Evolutionary conservation across 108 stramenopile genomes (phyloP), one percentile per base, ranked within the genome.

Genomic region (Cyclotella baltica): DNA sequence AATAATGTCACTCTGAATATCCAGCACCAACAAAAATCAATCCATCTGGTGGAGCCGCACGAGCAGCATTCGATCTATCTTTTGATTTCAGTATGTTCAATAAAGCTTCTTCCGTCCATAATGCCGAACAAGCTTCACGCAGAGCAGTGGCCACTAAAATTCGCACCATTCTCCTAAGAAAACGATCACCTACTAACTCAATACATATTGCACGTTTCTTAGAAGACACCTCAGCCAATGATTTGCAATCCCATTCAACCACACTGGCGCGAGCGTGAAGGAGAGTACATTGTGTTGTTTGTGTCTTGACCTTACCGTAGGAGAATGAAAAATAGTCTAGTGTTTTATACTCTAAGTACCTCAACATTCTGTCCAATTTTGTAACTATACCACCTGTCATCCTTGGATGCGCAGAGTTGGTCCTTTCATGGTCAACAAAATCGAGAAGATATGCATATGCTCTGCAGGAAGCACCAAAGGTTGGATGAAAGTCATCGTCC

Each of bases 161-260:
- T 27, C 92, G 89, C 5, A 93, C 89, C 90, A 90, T 90, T 3
- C 92, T 81, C 18, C 92, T 88, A 59, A 93, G 85, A 69, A 93
- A 93, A 56, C 92, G 85, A 81, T 91, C 70, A 28, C 89, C 92
- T 19, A 89, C 87, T 31, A 93, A 55, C 57, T 91, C 87, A 55
- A 93, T 87, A 58, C 88, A 90, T 13, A 93, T 38, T 28, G 88
- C 88, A 63, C 55, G 55, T 37, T 55, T 59, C 48, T 56, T 20
- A 40, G 62, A 20, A n/a, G 11, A 10, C 13, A 20, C 40, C 29
- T 40, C 23, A 47, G 62, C 29, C 28, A 25, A 3, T 40, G n/a
- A n/a, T n/a, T n/a, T n/a, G n/a, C 25, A 8, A 27, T 27, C 47
- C n/a, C 33, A 68, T 67, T 79, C 65, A 16, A 87, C 87, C 13